Base-by-base conservation (phyloP, 129 eudicot genomes). In the Logfia minima region DNA sequence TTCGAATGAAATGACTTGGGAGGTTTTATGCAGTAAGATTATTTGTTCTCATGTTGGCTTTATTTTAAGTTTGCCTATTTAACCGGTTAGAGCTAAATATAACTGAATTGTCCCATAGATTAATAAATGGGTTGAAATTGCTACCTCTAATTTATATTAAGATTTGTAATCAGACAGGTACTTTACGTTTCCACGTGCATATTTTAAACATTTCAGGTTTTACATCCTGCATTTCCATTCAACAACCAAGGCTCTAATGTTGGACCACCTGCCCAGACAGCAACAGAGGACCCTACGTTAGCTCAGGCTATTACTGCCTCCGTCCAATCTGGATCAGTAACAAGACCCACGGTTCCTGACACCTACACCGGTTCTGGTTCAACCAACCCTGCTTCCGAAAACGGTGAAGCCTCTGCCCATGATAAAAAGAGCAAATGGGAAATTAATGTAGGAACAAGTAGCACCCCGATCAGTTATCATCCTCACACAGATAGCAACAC, bases 231-330 rank as follows among this genome's bases (percentile, higher is more conserved):
- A 68, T 83, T 79, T 83, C 89, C 92, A 22, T 82, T 81, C 82
- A 86, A 81, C 79, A 81, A 77, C 63, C 83, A 85, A 75, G 66
- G 62, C 61, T 77, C 86, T 16, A 26, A 32, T 58, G 84, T 70
- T 22, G 81, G 84, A 53, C 86, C 86, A 79, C 81, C 80, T 34
- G 80, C 90, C 39, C 87, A 83, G 45, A 77, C 91, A 71, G 21
- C 89, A 56, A 37, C 84, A 8, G 96, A 84, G 69, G 92, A 90
- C 61, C 43, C 70, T 7, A 93, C 84, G 68, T 65, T 87, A 84
- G 85, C 90, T 32, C 84, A 84, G 87, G 96, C 97, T 21, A 83
- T 91, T 24, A 89, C 72, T 29, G 90, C 93, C 29, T 89, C 99
- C 81, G 87, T 91, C 73, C 93, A 90, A 55, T 71, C 91, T 23